Base-by-base conservation (phyloP, 768 basidiomycete genomes). In the Gloeopeniophorella convolvens region DNA sequence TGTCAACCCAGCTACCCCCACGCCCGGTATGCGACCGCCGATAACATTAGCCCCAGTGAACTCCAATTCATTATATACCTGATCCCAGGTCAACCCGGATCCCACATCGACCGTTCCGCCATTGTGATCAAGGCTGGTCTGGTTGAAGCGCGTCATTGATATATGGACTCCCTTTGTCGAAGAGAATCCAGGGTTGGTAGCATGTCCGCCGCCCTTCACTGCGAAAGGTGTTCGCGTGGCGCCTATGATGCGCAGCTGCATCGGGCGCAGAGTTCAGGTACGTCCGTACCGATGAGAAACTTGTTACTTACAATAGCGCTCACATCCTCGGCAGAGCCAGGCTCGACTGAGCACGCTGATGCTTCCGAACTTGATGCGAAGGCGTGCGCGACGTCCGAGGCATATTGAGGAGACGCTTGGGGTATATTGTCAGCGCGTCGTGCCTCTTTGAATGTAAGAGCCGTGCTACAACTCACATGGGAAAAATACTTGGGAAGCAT, bases 161-260 rank as follows among this genome's bases (percentile, higher is more conserved):
- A 65, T 62, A 11, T 62, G 49, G 11, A 64, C 58, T n/a, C 63
- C 63, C 2, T 13, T 34, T 8, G 63, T 65, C 5, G 63, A 62
- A n/a, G 54, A 61, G 57, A 62, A 62, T n/a, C 60, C 56, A 4
- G 46, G 54, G 23, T 59, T 61, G 1, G 39, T 42, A 0, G 54
- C 9, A 27, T 62, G 61, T 12, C 63, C 63, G 8, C 63, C 63
- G 16, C 60, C 54, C 41, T 63, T 64, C 27, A 58, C 50, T 0
- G 37, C 54, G 8, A 50, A 45, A 5, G 41, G 52, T 0, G 46
- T 52, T 12, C 39, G 32, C 0, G 23, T 28, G 13, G 50, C 46
- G 20, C 44, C 50, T 16, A 55, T 23, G 23, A 55, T 51, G n/a
- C 20, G 18, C 10, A 55, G 11, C 54, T 55, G 30, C 4, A 1